Evolutionary conservation across 208 protist genomes (phyloP).

Genomic region (Leishmania aethiopica): DNA sequence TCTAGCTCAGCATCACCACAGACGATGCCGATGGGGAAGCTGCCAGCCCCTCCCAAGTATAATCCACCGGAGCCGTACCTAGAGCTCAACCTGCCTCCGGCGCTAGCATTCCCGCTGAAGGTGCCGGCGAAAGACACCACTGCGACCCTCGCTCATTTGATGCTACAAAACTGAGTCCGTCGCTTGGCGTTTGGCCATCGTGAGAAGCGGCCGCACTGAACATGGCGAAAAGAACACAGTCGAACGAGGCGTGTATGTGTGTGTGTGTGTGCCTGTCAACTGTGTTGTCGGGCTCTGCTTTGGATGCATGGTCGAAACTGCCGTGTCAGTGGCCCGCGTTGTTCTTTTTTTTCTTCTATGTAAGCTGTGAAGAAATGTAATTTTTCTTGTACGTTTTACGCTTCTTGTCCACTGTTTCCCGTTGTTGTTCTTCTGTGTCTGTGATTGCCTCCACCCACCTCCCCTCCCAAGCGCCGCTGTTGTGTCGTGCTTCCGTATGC

Average conservation of each 20-base stretch:
- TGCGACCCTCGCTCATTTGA: constrained; percentile 37
- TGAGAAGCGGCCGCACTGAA: neutral
- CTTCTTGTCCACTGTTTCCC: neutral
- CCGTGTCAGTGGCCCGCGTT: neutral
- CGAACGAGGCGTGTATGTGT: neutral
- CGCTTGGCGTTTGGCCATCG: too few species aligned
- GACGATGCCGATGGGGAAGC: constrained; percentile 31
- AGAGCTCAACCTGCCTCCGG: constrained; percentile 87
- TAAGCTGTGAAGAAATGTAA: constrained; percentile 7
- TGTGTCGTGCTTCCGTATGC: neutral
- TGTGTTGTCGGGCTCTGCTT: neutral
- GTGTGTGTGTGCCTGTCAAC: neutral
- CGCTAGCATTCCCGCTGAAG: constrained; percentile 76
- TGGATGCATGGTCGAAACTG: neutral
- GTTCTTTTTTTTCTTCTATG: constrained; percentile 4
- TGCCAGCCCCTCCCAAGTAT: constrained; percentile 69
- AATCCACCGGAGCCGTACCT: constrained; percentile 85
- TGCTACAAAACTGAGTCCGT: constrained; percentile 64
- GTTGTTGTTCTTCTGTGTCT: neutral
- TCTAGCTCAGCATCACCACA: constrained; percentile 29
- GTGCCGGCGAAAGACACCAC: constrained; percentile 51
- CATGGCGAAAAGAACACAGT: neutral
- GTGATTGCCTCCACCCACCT: neutral
- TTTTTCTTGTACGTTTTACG: neutral
- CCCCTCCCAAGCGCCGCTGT: neutral